Conservation (phyloP, 768 basidiomycete species). For the Tricholoma furcatifolium region DNA sequence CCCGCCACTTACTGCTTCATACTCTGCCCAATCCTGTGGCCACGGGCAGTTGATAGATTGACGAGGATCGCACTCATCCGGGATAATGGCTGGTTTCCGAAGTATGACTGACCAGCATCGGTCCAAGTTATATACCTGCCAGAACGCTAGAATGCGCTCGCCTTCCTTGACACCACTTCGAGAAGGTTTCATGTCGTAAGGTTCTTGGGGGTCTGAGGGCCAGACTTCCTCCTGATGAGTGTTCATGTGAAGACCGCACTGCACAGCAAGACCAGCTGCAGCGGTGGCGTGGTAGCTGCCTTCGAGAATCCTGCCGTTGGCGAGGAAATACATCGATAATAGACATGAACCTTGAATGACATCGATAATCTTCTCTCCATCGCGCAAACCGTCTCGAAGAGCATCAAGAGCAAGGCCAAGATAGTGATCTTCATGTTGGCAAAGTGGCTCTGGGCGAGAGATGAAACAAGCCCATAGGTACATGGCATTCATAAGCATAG, state of each 20-base stretch:
- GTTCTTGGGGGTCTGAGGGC: conserved; percentile 30
- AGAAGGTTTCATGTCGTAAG: conserved; percentile 53
- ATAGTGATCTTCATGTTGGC: conserved; percentile 72
- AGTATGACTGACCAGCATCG: conserved; percentile 79
- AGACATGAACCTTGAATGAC: conserved; percentile 77
- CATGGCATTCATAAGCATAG: conserved; percentile 76
- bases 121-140: conserved; percentile 82
- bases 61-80: conserved; percentile 57
- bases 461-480: conserved; percentile 84
- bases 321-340: conserved; percentile 72
- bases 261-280: conserved; percentile 70
- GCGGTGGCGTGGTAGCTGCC: conserved; percentile 77
- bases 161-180: conserved; percentile 62
- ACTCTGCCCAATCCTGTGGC: conserved; percentile 73
- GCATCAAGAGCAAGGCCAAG: conserved; percentile 61
- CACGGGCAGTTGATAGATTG: conserved; percentile 71
- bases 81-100: conserved; percentile 63
- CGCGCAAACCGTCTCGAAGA: conserved; percentile 61
- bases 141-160: conserved; percentile 74
- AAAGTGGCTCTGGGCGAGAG: conserved; percentile 67
- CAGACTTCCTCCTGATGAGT: conserved; percentile 33
- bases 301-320: conserved; percentile 75
- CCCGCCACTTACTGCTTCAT: conserved; percentile 56
- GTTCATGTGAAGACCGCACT: conserved; percentile 64
- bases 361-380: conserved; percentile 57